phyloP scores from a whole-genome alignment of 2,329 filamentous ascomycete species.

The Cercospora zeae-maydis region DNA sequence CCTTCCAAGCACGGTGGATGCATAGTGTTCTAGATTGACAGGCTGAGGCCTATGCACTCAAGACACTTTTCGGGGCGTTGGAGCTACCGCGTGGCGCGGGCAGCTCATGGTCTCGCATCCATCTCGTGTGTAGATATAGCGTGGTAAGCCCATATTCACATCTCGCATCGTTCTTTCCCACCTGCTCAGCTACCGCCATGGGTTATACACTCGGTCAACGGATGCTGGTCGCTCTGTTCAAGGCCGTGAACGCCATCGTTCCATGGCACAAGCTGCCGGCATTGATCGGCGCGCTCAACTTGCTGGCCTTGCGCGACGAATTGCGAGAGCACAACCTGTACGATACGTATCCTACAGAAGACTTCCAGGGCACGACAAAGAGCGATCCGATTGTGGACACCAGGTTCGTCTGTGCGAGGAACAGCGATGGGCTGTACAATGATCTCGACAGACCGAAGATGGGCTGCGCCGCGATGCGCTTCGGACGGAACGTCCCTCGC shows the following conservation, averaged over 20 bases:
- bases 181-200: not conserved
- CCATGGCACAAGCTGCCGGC: conserved; percentile 46
- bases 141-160: not conserved
- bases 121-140: not conserved
- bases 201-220: conserved; percentile 2
- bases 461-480: conserved; percentile 47
- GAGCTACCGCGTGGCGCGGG: not conserved
- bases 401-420: conserved; percentile 38
- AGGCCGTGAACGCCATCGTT: conserved; percentile 40
- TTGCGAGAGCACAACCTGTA: conserved; percentile 45
- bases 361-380: conserved; percentile 38
- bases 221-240: conserved; percentile 30
- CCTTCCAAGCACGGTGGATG: not conserved
- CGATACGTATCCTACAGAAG: conserved; percentile 42
- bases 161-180: not conserved
- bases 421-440: conserved; percentile 48
- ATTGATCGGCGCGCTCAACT: conserved; percentile 43
- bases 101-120: not conserved
- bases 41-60: not conserved
- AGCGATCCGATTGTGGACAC: conserved; percentile 33
- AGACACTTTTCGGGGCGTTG: not conserved
- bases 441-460: conserved; percentile 42
- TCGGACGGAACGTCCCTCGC: conserved; percentile 46
- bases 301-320: conserved; percentile 42
- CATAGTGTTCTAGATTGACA: not conserved